Conservation (phyloP, 148 eudicot genomes). For the Fagopyrum tataricum region DNA sequence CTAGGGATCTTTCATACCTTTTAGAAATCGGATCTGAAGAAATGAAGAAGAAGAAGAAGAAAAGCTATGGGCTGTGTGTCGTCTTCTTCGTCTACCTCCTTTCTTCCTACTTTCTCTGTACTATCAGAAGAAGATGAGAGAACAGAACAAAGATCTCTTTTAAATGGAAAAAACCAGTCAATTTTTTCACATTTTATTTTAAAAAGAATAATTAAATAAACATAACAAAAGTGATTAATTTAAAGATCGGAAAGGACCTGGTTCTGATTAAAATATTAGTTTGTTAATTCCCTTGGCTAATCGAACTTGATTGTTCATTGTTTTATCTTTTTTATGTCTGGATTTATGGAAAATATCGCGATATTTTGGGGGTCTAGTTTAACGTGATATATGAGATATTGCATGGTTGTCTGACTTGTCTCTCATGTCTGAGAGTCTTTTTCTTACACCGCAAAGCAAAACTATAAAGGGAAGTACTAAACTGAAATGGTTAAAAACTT, state of each 20-base stretch:
- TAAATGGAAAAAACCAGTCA: neutral
- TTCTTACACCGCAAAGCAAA: neutral
- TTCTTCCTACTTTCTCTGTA: constrained; percentile 3
- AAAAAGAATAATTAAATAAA: neutral
- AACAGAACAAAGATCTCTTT: neutral
- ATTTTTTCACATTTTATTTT: neutral
- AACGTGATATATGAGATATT: neutral
- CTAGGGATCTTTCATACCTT: constrained; percentile 29
- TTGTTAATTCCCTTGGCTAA: constrained; percentile 18
- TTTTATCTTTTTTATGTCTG: constrained; percentile 14
- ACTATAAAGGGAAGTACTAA: neutral
- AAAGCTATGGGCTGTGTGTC: constrained; percentile 4
- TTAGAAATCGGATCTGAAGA: constrained; percentile 67
- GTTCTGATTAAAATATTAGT: constrained; percentile 17
- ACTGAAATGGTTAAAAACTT: neutral
- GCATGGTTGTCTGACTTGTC: neutral
- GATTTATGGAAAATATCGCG: constrained; percentile 1
- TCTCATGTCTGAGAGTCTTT: neutral
- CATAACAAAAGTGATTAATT: neutral
- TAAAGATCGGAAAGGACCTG: constrained; percentile 13
- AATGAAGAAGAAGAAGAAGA: constrained; percentile 9
- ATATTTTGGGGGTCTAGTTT: neutral
- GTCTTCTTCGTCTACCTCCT: neutral
- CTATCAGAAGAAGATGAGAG: constrained; percentile 7
- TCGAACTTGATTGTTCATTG: constrained; percentile 10